Evolutionary conservation across 805 yeast species (phyloP).

Genomic region (Pichia membranifaciens): DNA sequence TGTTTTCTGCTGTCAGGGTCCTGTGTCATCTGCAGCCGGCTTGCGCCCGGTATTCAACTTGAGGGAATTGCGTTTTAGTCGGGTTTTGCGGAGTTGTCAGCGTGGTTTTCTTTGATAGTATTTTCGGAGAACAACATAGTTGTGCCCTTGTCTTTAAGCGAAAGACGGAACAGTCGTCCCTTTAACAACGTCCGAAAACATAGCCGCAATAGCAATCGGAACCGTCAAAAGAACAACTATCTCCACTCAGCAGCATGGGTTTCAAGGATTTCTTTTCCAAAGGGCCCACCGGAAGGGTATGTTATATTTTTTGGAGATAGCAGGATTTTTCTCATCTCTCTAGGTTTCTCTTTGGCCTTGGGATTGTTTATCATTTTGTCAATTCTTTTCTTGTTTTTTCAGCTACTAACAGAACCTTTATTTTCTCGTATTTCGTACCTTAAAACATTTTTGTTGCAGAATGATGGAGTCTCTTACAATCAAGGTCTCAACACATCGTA

Average conservation of each 20-base stretch:
- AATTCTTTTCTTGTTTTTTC: not conserved
- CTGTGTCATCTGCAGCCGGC: not conserved
- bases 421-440: too few species aligned
- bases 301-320: conserved; percentile 7
- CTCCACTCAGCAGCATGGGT: conserved; percentile 17
- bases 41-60: not conserved
- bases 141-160: too few species aligned
- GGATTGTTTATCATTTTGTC: not conserved
- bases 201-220: too few species aligned
- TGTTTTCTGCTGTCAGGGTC: not conserved
- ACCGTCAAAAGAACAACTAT: too few species aligned
- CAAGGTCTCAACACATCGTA: conserved; percentile 8
- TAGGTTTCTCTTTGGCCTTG: too few species aligned
- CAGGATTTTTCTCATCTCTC: too few species aligned
- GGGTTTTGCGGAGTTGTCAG: too few species aligned
- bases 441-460: not conserved
- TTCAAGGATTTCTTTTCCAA: conserved; percentile 23
- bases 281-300: conserved; percentile 26
- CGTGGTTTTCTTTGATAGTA: too few species aligned
- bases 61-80: too few species aligned
- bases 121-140: too few species aligned
- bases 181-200: too few species aligned
- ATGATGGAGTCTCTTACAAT: not conserved
- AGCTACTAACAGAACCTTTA: conserved; percentile 8
- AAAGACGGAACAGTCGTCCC: too few species aligned